phyloP scores from a whole-genome alignment of 371 early-diverging fungal species.

The Rhizopus sp. region DNA sequence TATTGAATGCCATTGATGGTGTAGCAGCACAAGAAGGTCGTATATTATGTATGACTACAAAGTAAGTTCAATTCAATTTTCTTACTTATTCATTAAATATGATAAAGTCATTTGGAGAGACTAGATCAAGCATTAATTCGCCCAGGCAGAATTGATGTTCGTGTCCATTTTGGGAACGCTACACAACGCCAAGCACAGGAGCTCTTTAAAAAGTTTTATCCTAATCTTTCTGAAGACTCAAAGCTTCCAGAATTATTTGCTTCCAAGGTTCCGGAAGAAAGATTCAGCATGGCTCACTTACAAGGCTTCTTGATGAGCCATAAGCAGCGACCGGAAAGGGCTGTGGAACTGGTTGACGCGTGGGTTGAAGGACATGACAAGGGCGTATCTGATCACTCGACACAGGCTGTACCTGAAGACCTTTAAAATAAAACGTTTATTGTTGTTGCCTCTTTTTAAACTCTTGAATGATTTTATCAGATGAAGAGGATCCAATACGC shows the following conservation, averaged over 20 bases:
- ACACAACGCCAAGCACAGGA: conserved; percentile 70
- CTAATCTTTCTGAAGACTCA: conserved; percentile 20
- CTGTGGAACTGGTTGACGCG: conserved; percentile 37
- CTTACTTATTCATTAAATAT: neutral
- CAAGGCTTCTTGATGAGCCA: conserved; percentile 63
- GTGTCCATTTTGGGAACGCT: conserved; percentile 83
- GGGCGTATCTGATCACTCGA: conserved; percentile 15
- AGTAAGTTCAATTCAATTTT: conserved; percentile 39
- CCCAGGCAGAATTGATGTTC: conserved; percentile 96
- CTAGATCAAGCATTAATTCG: conserved; percentile 96
- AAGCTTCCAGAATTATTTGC: conserved; percentile 51
- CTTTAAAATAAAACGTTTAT: neutral
- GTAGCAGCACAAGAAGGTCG: conserved; percentile 79
- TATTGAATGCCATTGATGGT: conserved; percentile 87
- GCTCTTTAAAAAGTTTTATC: conserved; percentile 54
- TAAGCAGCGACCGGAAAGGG: conserved; percentile 49
- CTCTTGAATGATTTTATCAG: conserved; percentile 61
- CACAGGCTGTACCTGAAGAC: conserved; percentile 8
- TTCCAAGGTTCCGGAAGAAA: conserved; percentile 49
- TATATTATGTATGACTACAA: conserved; percentile 84
- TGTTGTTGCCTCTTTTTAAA: conserved; percentile 33
- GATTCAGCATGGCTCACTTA: conserved; percentile 63
- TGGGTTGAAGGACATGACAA: conserved; percentile 40
- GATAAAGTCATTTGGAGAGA: conserved; percentile 83
- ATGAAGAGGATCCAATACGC: conserved; percentile 65